phyloP scores from a whole-genome alignment of 2,329 filamentous ascomycete species.

The Xylariaceae sp. region DNA sequence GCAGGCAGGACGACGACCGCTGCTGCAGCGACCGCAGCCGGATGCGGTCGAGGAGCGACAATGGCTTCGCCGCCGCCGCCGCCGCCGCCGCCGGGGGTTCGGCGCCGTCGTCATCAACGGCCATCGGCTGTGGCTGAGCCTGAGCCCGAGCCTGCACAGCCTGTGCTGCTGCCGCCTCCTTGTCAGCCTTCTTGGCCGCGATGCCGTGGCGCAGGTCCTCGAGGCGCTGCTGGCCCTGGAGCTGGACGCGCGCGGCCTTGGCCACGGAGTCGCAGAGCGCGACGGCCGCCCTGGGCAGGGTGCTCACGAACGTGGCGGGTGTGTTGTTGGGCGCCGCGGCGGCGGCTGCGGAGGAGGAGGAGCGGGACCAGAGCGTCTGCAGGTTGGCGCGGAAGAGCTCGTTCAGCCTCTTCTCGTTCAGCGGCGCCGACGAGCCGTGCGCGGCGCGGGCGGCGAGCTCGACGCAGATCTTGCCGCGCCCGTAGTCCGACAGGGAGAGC shows the following conservation, averaged over 20 bases:
- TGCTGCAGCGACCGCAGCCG: slow-evolving; percentile 59
- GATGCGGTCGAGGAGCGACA: slow-evolving; percentile 63
- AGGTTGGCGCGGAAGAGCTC: slow-evolving; percentile 47
- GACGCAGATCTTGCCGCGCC: slow-evolving; percentile 44
- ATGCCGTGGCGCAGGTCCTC: slow-evolving; percentile 59
- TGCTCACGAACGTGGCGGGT: slow-evolving; percentile 39
- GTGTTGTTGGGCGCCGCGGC: slow-evolving; percentile 19
- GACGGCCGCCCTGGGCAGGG: slow-evolving; percentile 49
- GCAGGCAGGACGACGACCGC: slow-evolving; percentile 31
- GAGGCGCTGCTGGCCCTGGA: slow-evolving; percentile 62
- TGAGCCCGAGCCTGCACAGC: too few relatives aligned
- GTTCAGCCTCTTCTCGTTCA: slow-evolving; percentile 47
- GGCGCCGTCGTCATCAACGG: too few relatives aligned
- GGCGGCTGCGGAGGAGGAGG: slow-evolving; percentile 17
- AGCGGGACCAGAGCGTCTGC: slow-evolving; percentile 33
- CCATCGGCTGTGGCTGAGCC: too few relatives aligned
- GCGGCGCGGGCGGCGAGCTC: slow-evolving; percentile 40
- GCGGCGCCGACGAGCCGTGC: slow-evolving; percentile 26
- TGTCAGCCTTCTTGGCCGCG: slow-evolving; percentile 42
- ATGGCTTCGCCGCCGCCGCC: slow-evolving; percentile 49
- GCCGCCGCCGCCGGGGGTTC: slow-evolving; percentile 29
- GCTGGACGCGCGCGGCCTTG: slow-evolving; percentile 49
- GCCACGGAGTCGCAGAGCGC: slow-evolving; percentile 41
- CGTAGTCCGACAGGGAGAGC: slow-evolving; percentile 31
- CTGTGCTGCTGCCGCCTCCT: slow-evolving; percentile 18